phyloP scores from a whole-genome alignment of 208 protist species.

The Entamoeba invadens region DNA sequence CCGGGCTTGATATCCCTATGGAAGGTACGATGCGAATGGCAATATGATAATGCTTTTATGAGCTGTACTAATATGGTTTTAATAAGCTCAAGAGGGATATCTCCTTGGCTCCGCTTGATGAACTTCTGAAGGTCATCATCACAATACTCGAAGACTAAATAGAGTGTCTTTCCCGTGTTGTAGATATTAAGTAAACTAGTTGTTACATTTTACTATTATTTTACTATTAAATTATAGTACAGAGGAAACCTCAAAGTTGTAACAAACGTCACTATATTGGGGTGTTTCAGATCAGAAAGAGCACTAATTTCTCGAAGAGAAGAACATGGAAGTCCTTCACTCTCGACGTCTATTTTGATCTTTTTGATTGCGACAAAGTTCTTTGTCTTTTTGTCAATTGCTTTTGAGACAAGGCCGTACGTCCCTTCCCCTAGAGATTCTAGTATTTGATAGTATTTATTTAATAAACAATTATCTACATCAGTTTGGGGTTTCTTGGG shows the following conservation, averaged over 20 bases:
- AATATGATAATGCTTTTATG: slow-evolving; percentile 42
- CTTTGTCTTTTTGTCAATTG: neutral
- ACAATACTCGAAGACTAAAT: slow-evolving; percentile 59
- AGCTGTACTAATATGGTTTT: slow-evolving; percentile 51
- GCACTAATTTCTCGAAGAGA: neutral
- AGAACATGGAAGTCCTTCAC: neutral
- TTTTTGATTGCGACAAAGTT: neutral
- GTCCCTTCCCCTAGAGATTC: neutral
- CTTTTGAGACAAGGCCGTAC: neutral
- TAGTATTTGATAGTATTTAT: neutral
- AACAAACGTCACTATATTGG: neutral
- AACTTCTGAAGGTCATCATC: slow-evolving; percentile 60
- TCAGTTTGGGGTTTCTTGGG: too few species aligned
- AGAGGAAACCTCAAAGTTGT: too few species aligned
- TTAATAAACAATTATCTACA: too few species aligned
- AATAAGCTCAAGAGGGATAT: neutral
- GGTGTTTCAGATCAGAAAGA: neutral
- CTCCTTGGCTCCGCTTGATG: neutral
- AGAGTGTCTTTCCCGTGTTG: slow-evolving; percentile 47
- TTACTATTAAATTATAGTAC: neutral
- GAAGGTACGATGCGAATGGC: slow-evolving; percentile 47
- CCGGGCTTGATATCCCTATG: slow-evolving; percentile 81
- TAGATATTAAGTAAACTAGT: slow-evolving; percentile 51
- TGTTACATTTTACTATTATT: neutral
- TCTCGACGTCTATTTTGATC: neutral